Base-by-base conservation (phyloP, 495 filamentous ascomycete genomes). In the Letharia lupina region DNA sequence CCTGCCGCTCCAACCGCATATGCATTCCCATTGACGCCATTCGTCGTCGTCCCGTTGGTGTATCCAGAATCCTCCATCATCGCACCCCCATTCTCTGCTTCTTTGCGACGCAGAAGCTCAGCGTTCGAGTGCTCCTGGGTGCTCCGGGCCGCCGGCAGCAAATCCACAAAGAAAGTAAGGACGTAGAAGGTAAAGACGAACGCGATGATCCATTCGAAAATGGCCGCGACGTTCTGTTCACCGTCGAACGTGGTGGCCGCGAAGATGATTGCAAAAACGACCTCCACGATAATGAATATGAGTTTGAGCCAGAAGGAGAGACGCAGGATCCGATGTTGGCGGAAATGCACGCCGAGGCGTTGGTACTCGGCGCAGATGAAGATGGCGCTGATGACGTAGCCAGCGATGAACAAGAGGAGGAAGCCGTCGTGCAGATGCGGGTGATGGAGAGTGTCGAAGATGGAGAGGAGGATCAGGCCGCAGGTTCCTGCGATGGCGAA, bases 111-210 rank as follows among this genome's bases (percentile, higher is more conserved):
- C 60, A 75, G 70, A 41, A 77, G 74, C 47, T 75, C 74, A 42
- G 68, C 65, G 69, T 62, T 77, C 61, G 62, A 66, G 41, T 80
- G 77, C 56, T 62, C 42, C 44, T 74, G 76, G 66, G 86, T 88
- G 6, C 84, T 90, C 18, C 83, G 80, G 3, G 89, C 81, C 28
- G 91, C 91, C 0, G 94, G 94, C 61, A 91, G 78, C 47, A 98
- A 80, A 73, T 98, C 94, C 71, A 98, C 78, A 63, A 89, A 84
- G 78, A 96, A 98, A 48, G 89, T 91, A 59, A 96, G 82, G 52
- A 96, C 79, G 75, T 95, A 97, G 71, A 91, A 89, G 13, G 88
- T 92, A 78, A 96, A 98, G 67, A 97, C 80, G 70, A 98, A 87
- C 33, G 92, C 87, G 67, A 98, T 88, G 62, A 87, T 77, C 71